These are phyloP conservation scores for Salinomyces thailandicus DNA, from an alignment of 2,329 filamentous ascomycete species.

Conservation along the genomic window DNA sequence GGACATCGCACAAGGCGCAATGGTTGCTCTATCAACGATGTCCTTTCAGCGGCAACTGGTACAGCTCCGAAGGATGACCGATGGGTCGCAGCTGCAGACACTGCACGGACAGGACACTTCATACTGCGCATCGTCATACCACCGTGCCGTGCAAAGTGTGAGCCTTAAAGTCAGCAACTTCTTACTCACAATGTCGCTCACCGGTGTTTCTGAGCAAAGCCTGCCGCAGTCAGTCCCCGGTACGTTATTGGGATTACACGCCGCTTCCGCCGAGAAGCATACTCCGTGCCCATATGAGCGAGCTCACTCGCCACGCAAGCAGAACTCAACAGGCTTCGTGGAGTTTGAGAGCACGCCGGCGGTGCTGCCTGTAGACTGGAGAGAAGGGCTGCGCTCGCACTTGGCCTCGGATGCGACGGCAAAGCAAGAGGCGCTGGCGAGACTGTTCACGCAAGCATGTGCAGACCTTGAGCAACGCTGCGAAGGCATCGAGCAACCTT, in stretches of 20 bases:
- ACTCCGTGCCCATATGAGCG: not conserved
- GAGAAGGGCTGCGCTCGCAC: conserved; percentile 33
- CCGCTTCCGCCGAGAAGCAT: not conserved
- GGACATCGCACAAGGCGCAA: conserved; percentile 4
- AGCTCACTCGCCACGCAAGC: not conserved
- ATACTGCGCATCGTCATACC: not conserved
- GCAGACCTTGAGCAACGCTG: conserved; percentile 48
- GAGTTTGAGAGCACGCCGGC: conserved; percentile 6
- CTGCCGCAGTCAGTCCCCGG: not conserved
- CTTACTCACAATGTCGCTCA: conserved; percentile 4
- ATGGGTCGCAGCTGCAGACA: not conserved
- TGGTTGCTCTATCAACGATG: not conserved
- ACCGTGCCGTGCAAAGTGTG: conserved; percentile 1
- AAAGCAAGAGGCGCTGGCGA: conserved; percentile 38
- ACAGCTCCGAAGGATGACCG: not conserved
- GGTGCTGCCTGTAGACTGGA: conserved; percentile 35
- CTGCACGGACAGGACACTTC: not conserved
- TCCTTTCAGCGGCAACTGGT: not conserved
- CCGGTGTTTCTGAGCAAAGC: not conserved
- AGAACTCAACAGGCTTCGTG: not conserved
- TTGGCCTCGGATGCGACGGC: conserved; percentile 34
- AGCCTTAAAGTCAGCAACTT: conserved; percentile 5
- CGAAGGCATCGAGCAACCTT: conserved; percentile 43
- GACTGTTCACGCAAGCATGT: conserved; percentile 43
- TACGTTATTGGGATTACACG: conserved; percentile 8